Base-by-base conservation (phyloP, 257 asterid genomes). In the Galeopsis tetrahit region DNA sequence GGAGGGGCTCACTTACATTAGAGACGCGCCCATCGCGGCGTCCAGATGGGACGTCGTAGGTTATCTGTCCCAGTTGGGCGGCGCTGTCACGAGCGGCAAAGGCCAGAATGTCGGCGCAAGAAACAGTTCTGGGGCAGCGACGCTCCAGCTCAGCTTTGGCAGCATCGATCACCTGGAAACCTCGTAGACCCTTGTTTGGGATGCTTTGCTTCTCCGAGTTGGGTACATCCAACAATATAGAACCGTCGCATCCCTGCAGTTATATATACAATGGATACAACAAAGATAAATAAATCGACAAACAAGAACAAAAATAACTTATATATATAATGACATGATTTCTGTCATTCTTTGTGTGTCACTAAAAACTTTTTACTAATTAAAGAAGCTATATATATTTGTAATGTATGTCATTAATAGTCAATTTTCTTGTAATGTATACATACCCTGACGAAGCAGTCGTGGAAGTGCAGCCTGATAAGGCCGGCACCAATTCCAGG, bases 41-140 rank as follows among this genome's bases (percentile, higher is more conserved):
- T 10, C 96, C 93, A 0, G 88, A 78, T 0, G 86, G 89, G 55
- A 89, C 89, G 1, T 32, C 8, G 56, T 85, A 89, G 70, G 8
- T 4, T 5, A 89, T 87, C 0, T 53, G 61, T 0, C 96, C 96
- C 0, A 67, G 77, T 13, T 59, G 81, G 3, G 33, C 56, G 32
- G 90, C 64, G 72, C 91, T 82, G 78, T 87, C 96, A 0, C 93
- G 86, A 10, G 93, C 93, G 13, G 96, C 90, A n/a, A 89, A 87
- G 34, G 91, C 82, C 0, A 87, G 73, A 11, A 85, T 73, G 78
- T 89, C 96, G 1, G 93, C 83, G 55, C 93, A 89, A 0, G 93
- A 89, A 0, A 89, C 91, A 1, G 65, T 71, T 1, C 65, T 31
- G 0, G 91, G 87, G 82, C 96, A 87, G 17, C 21, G 40, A 0